A percentile compares a stretch with the other conserved stretches of the same genome.
Conservation (phyloP, 1,284 basidiomycete genomes). For the Cryptococcus sp. region DNA sequence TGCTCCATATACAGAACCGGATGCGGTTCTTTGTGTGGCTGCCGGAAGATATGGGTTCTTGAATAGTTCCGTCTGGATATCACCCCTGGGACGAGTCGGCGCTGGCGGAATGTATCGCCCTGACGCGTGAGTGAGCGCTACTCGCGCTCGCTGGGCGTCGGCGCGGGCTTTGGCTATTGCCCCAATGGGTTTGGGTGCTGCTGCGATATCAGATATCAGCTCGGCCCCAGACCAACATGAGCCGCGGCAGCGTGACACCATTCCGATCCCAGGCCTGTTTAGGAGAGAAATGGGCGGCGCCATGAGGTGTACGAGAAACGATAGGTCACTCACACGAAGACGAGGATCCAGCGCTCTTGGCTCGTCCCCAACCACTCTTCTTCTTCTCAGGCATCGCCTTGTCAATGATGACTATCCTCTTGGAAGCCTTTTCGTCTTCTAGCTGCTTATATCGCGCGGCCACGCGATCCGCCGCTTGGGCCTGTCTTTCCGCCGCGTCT, state of each 20-base stretch:
- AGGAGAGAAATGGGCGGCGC: no score
- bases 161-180: conserved; percentile 38
- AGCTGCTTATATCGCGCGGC: conserved; percentile 41
- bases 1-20: background rate
- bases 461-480: conserved; percentile 30
- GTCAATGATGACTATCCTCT: conserved; percentile 42
- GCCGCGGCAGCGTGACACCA: no score
- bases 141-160: conserved; percentile 39
- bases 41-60: conserved; percentile 27
- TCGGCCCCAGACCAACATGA: no score
- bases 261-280: no score
- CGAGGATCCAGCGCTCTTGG: conserved; percentile 4
- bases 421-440: conserved; percentile 37
- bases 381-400: conserved; percentile 25
- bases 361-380: conserved; percentile 11
- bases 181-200: no score
- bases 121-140: conserved; percentile 45
- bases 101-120: conserved; percentile 38
- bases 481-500: conserved; percentile 37
- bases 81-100: background rate
- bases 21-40: background rate
- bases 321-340: background rate
- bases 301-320: no score
- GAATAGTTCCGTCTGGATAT: conserved; percentile 14
- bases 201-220: no score